Conservation (phyloP, 2,329 filamentous ascomycete genomes). For the Trichoderma sp. region DNA sequence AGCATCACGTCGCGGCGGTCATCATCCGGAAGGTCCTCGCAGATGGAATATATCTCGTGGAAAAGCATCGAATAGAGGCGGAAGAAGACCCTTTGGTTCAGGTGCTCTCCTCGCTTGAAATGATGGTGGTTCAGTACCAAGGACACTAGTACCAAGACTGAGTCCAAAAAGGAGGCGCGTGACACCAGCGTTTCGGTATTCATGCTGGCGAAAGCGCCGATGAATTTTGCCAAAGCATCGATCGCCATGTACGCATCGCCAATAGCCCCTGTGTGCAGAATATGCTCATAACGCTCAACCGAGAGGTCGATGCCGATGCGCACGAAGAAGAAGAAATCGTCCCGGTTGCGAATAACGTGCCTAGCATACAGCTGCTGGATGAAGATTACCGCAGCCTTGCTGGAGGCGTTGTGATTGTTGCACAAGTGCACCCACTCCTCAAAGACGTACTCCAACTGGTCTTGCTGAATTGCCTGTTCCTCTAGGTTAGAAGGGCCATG, state of each 20-base stretch:
- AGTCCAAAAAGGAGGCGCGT: constrained; percentile 71
- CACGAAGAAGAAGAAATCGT: constrained; percentile 77
- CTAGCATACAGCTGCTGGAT: constrained; percentile 77
- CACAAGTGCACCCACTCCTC: constrained; percentile 88
- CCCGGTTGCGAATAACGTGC: constrained; percentile 67
- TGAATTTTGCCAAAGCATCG: constrained; percentile 79
- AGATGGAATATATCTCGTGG: constrained; percentile 64
- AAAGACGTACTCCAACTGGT: constrained; percentile 92
- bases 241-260: constrained; percentile 57
- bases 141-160: constrained; percentile 71
- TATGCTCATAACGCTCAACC: constrained; percentile 72
- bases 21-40: constrained; percentile 55
- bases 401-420: constrained; percentile 71
- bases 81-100: constrained; percentile 89
- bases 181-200: constrained; percentile 62
- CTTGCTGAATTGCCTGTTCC: constrained; percentile 57
- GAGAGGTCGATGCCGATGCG: constrained; percentile 77
- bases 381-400: constrained; percentile 71
- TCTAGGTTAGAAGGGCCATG: constrained; percentile 52
- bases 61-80: constrained; percentile 81
- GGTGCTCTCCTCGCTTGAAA: constrained; percentile 71
- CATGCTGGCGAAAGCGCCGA: constrained; percentile 71
- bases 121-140: constrained; percentile 85
- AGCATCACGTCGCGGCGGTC: constrained; percentile 69
- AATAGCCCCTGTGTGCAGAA: constrained; percentile 58